Evolutionary conservation across 1,284 basidiomycete genomes (phyloP), one percentile per base, ranked within the genome.

Genomic region (Heterobasidion occidentale): DNA sequence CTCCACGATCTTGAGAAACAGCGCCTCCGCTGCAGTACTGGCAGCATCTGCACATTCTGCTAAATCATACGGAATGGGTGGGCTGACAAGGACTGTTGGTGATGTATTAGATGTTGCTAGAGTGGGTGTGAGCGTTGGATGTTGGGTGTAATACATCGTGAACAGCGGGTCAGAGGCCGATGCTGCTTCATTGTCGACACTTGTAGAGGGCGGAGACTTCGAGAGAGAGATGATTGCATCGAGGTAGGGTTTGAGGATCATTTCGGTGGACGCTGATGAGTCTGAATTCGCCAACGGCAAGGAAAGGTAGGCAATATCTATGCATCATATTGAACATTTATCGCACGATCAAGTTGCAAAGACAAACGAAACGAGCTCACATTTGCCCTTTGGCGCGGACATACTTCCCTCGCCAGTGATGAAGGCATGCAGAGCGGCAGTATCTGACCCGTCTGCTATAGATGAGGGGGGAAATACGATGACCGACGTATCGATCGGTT

Each of bases 371-470:
- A 54, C 1, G 46, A 45, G 68, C 83, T 67, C 68, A 93, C 93
- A 90, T 79, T 89, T 88, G 1, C 86, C 91, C 54, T 79, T 74
- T 0, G 96, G 96, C 56, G 92, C 84, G 8, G 90, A 88, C 71
- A 95, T 82, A 1, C 90, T 93, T 9, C 86, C 89, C 65, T 91
- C 84, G 7, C 95, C 96, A 46, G 88, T 87, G 52, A 92, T 72
- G 52, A 95, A 71, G 0, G 78, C 85, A 51, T 86, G 84, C 2
- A 88, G 91, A 1, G 88, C 77, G 7, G 73, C 70, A 1, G 69
- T 71, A 0, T 66, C 57, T 7, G 81, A 78, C 3, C 79, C 81
- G 20, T 69, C 71, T 0, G 67, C 58, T 2, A 86, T 64, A 1
- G 77, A 79, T 0, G 72, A 74, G 0, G 95, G 94, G 0, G 94